phyloP scores from a whole-genome alignment of 768 basidiomycete genomes.

The Phlegmacium glaucopus region DNA sequence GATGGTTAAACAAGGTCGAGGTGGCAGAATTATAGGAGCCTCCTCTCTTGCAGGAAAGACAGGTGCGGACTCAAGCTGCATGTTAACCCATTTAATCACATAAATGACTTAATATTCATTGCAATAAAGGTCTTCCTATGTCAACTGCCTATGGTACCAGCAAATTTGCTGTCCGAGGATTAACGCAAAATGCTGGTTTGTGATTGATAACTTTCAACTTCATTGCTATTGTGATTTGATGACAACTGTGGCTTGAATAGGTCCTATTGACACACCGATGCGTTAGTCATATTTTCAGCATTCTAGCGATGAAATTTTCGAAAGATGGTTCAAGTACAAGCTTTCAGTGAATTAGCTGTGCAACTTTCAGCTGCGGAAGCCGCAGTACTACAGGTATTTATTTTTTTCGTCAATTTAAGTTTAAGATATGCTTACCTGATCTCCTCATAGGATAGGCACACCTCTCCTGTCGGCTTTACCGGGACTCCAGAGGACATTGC shows the following conservation, averaged over 20 bases:
- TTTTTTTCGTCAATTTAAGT: not conserved
- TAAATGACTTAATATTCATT: no score
- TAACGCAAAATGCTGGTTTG: conserved; percentile 37
- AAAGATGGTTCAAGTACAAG: no score
- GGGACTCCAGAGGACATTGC: conserved; percentile 31
- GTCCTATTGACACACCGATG: conserved; percentile 13
- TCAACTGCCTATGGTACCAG: conserved; percentile 27
- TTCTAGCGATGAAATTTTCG: not conserved
- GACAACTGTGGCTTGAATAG: not conserved
- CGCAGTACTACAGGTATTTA: not conserved
- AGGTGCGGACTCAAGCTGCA: conserved; percentile 23
- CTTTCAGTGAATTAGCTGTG: no score
- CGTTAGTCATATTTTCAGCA: conserved; percentile 8
- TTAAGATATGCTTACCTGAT: not conserved
- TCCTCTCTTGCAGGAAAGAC: conserved; percentile 36
- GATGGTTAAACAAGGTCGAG: conserved; percentile 42
- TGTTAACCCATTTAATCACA: no score
- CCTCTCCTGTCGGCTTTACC: not conserved
- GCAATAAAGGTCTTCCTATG: no score
- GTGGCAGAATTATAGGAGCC: conserved; percentile 43
- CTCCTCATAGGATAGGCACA: conserved; percentile 5
- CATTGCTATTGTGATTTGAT: not conserved
- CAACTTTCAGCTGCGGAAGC: no score
- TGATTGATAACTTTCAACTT: not conserved
- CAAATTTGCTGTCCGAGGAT: conserved; percentile 38